Base-by-base conservation (phyloP, 306 rosid genomes). In the Vigna mungo region DNA sequence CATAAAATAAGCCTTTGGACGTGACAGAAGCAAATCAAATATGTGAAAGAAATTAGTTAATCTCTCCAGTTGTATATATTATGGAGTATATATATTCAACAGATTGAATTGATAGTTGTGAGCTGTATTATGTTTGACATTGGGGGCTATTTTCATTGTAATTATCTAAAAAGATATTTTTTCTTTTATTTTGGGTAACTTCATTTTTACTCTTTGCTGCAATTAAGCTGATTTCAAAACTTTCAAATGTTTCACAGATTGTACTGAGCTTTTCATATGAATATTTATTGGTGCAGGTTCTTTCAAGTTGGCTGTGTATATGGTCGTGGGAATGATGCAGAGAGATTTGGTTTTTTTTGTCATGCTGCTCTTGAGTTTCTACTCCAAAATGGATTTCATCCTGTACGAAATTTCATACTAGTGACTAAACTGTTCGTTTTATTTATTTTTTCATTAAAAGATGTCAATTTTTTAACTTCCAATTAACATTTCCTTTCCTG, bases 321-420 rank as follows among this genome's bases (percentile, higher is more conserved):
- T 86, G 99, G 99, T 66, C 87, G 98, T 80, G 89, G 54, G 55
- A 89, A 96, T 81, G 98, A 96, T 80, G 90, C 83, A 18, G 90
- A 88, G 84, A 89, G 98, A 84, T 96, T 96, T 88, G 98, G 92
- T 34, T 96, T 96, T 71, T 96, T 96, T 81, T 92, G 99, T 83
- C 96, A 91, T 54, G 91, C 98, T 1, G 94, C 99, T 77, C 98
- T 96, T 48, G 99, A 96, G 74, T 96, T 89, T 87, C 90, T 96
- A 53, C 94, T 67, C 78, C 97, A 91, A 80, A 76, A 78, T 44
- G 98, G 98, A 86, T 89, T 80, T 82, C 96, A 89, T 87, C 99
- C 97, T 30, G 99, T 96, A 88, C 90, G 98, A 76, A 78, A 48
- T 74, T 44, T 51, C 16, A 58, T 79, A 52, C 34, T 25, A 62